phyloP scores from a whole-genome alignment of 495 filamentous ascomycete genomes.

The Elasticomyces elasticus region DNA sequence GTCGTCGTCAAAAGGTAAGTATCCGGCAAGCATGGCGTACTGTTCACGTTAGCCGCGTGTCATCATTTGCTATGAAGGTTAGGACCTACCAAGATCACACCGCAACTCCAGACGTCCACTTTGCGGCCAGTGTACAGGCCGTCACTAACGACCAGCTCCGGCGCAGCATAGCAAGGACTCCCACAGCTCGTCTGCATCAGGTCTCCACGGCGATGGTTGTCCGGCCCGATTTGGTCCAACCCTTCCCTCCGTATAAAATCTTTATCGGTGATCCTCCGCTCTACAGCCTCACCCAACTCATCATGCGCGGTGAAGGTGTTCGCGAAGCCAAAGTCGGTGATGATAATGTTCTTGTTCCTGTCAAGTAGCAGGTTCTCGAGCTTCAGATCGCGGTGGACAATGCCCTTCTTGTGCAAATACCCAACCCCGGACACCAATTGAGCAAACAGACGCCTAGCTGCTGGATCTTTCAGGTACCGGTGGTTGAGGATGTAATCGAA shows the following conservation, averaged over 20 bases:
- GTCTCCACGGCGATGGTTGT: conserved; percentile 54
- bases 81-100: conserved; percentile 87
- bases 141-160: conserved; percentile 95
- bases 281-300: conserved; percentile 81
- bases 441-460: conserved; percentile 84
- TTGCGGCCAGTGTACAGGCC: conserved; percentile 94
- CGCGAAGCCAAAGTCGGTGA: conserved; percentile 98
- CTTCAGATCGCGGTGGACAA: conserved; percentile 95
- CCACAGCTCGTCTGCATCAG: conserved; percentile 75
- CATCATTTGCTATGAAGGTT: neutral
- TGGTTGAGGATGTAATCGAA: conserved; percentile 98
- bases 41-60: conserved; percentile 31
- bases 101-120: conserved; percentile 98
- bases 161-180: conserved; percentile 90
- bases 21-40: conserved; percentile 99
- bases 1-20: conserved; percentile 98
- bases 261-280: conserved; percentile 72
- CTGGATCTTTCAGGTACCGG: conserved; percentile 86
- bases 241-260: conserved; percentile 72
- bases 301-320: conserved; percentile 91
- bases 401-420: conserved; percentile 97
- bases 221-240: conserved; percentile 48
- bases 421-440: conserved; percentile 94
- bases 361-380: conserved; percentile 94
- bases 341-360: conserved; percentile 96